Base-by-base conservation (phyloP, 441 rosid genomes). In the Euphorbia schlechtendalii region DNA sequence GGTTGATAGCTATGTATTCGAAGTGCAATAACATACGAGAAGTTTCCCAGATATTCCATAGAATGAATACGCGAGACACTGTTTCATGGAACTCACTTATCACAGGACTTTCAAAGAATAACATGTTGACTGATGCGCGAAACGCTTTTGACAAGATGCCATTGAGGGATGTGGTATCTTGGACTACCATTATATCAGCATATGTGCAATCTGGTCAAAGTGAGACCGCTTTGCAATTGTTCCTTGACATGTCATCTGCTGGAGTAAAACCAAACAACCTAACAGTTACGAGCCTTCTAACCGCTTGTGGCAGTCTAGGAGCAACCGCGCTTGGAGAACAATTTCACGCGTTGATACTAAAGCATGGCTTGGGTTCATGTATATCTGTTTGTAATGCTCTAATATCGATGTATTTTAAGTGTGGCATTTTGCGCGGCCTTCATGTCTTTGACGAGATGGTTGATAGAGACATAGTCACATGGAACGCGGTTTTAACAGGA, bases 81-180 rank as follows among this genome's bases (percentile, higher is more conserved):
- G 77, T 83, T 41, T 80, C 94, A 14, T 89, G 94, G 90, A 89
- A 86, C 57, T 81, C 86, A n/a, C 79, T 89, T 78, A 73, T 89
- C 24, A 72, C 76, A 59, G 92, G 91, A 32, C 81, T 75, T 76
- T 76, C 87, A 20, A 69, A 78, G 3, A 58, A 36, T 2, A 81
- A 82, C 12, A 64, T 76, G 69, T 72, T 81, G 56, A 59, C 67
- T 3, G 70, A 73, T 45, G 92, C 91, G 30, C 64, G 67, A 56
- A 54, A 68, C 71, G 43, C 77, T 15, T 85, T 85, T 72, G 73
- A 65, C 36, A 59, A 72, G 55, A 80, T 85, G 84, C 83, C 82
- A 15, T 67, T 78, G 32, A 71, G 63, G 61, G 93, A 85, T 53
- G 82, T 72, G 34, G 78, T 85, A 43, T 83, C 96, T 52, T 89